These are phyloP conservation scores for Cryptococcus hybrid DNA, from an alignment of 1,284 basidiomycete species.

Conservation along the genomic window DNA sequence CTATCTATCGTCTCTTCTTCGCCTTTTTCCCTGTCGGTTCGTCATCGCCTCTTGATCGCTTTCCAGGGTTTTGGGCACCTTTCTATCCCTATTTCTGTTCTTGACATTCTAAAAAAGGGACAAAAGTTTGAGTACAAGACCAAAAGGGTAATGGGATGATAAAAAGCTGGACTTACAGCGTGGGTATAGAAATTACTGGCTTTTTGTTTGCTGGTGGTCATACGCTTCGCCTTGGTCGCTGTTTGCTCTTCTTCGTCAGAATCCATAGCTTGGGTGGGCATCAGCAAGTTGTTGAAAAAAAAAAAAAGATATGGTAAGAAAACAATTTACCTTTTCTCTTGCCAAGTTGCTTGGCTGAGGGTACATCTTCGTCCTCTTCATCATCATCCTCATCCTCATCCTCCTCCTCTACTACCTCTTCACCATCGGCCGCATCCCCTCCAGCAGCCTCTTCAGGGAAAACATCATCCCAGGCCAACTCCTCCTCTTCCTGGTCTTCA, in stretches of 20 bases:
- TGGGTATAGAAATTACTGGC: conserved; percentile 84
- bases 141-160: too few species aligned
- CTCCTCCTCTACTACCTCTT: background rate
- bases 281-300: conserved; percentile 8
- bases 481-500: conserved; percentile 51
- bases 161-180: too few species aligned
- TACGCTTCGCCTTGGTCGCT: conserved; percentile 65
- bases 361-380: conserved; percentile 22
- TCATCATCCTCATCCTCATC: background rate
- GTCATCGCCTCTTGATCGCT: conserved; percentile 15
- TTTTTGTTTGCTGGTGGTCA: conserved; percentile 93
- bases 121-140: too few species aligned
- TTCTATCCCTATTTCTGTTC: conserved; percentile 64
- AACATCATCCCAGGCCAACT: conserved; percentile 82
- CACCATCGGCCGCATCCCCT: conserved; percentile 46
- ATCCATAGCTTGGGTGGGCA: conserved; percentile 7
- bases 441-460: conserved; percentile 54
- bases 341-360: conserved; percentile 18
- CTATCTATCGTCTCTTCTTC: conserved; percentile 13
- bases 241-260: conserved; percentile 3
- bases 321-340: conserved; percentile 17
- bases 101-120: conserved; percentile 64
- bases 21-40: conserved; percentile 9
- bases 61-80: conserved; percentile 36
- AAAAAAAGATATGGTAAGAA: background rate